A percentile compares a stretch with the other conserved stretches of the same genome.
These are phyloP conservation scores for Solanum piurae DNA, from an alignment of 257 asterid species.

Conservation along the genomic window DNA sequence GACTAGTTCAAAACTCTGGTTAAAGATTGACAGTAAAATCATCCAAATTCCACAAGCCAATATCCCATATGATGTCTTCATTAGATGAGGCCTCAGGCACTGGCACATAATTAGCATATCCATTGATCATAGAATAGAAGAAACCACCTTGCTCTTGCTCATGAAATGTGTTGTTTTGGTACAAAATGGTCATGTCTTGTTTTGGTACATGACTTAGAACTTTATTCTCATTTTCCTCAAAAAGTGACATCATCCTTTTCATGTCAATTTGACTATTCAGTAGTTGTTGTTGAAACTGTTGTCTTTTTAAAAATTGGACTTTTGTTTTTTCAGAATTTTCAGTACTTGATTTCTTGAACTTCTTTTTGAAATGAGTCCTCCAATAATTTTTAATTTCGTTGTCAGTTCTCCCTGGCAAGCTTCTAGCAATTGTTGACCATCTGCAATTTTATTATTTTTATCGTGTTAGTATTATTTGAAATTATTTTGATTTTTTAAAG, in stretches of 20 bases:
- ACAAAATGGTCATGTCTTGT: background rate
- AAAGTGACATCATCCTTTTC: background rate
- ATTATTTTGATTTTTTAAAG: background rate
- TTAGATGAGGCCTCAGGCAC: background rate
- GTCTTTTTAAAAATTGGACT: background rate
- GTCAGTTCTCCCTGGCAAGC: conserved; percentile 50
- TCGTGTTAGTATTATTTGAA: background rate
- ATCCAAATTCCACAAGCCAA: conserved; percentile 1
- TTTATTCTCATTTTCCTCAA: background rate
- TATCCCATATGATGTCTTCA: background rate
- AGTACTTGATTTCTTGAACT: background rate
- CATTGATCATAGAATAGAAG: background rate
- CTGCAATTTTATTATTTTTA: background rate
- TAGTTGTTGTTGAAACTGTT: background rate
- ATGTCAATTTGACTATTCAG: background rate
- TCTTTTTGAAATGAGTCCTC: conserved; percentile 46
- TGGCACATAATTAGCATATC: background rate
- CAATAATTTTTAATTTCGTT: conserved; percentile 51
- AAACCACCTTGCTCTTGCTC: background rate
- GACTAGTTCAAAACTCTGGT: background rate
- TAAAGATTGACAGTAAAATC: background rate
- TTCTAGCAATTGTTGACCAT: conserved; percentile 52
- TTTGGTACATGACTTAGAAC: background rate
- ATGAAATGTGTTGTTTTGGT: background rate
- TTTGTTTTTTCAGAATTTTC: background rate